These are phyloP conservation scores for Phytopythium chamaehyphon DNA, from an alignment of 352 stramenopile species.

Conservation along the genomic window DNA sequence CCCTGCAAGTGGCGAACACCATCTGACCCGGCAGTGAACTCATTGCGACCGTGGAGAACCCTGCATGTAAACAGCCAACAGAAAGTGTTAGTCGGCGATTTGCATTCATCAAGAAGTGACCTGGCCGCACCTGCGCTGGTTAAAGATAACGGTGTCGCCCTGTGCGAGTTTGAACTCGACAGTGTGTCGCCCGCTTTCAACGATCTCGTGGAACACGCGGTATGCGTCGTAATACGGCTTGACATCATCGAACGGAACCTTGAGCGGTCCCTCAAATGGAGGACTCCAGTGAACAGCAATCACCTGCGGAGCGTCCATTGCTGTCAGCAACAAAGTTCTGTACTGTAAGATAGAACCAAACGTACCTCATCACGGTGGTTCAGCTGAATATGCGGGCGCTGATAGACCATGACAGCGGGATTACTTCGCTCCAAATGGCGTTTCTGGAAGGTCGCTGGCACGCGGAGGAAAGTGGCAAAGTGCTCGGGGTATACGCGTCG, in stretches of 20 bases:
- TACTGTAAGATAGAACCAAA: neutral
- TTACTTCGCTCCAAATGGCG: constrained; percentile 85
- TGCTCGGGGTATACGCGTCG: constrained; percentile 53
- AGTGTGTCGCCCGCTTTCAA: constrained; percentile 65
- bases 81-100: no score
- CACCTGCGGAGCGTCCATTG: constrained; percentile 37
- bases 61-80: constrained; percentile 11
- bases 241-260: constrained; percentile 70
- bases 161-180: constrained; percentile 78
- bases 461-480: constrained; percentile 72
- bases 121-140: constrained; percentile 52
- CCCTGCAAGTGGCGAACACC: constrained; percentile 79
- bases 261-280: constrained; percentile 92
- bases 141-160: constrained; percentile 83
- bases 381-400: constrained; percentile 91
- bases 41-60: constrained; percentile 74
- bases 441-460: constrained; percentile 95
- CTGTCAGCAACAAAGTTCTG: neutral
- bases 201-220: constrained; percentile 71
- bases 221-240: constrained; percentile 82
- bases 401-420: constrained; percentile 91
- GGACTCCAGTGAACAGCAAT: constrained; percentile 92
- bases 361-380: constrained; percentile 77
- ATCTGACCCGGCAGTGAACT: constrained; percentile 65
- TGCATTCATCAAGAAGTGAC: neutral